phyloP scores from a whole-genome alignment of 1,284 basidiomycete genomes.

The Ganoderma lingzhi region DNA sequence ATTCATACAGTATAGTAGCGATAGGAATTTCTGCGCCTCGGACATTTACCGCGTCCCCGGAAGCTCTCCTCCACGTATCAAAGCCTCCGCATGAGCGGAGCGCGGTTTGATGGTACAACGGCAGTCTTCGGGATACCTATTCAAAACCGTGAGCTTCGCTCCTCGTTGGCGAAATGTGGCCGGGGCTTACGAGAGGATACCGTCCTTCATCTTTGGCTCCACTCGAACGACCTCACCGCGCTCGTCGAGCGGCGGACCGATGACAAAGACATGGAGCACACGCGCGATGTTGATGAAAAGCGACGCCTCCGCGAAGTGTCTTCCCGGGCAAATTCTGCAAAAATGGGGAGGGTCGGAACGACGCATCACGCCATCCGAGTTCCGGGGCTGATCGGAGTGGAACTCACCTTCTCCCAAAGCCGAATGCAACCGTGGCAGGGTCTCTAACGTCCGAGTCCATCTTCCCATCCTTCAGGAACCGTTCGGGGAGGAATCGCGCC shows the following conservation, averaged over 20 bases:
- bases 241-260: conserved; percentile 27
- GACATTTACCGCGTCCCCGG: neutral
- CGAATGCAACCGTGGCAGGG: conserved; percentile 30
- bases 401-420: conserved; percentile 31
- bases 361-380: neutral
- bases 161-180: neutral
- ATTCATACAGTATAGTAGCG: neutral
- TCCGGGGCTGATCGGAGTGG: neutral
- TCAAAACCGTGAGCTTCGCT: neutral
- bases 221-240: conserved; percentile 20
- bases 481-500: conserved; percentile 34
- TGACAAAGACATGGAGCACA: conserved; percentile 35
- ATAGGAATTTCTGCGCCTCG: neutral
- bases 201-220: conserved; percentile 31
- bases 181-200: conserved; percentile 28
- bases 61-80: conserved; percentile 18
- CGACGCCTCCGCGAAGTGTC: conserved; percentile 30
- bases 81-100: conserved; percentile 17
- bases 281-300: conserved; percentile 32
- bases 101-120: conserved; percentile 31
- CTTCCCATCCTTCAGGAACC: conserved; percentile 34
- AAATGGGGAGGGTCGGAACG: too few species aligned
- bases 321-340: conserved; percentile 33
- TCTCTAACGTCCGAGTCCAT: conserved; percentile 27
- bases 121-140: conserved; percentile 31